A percentile compares a stretch with the other conserved stretches of the same genome.
Conservation (phyloP, 2,329 filamentous ascomycete species). For the Chrysoporthe puriensis region DNA sequence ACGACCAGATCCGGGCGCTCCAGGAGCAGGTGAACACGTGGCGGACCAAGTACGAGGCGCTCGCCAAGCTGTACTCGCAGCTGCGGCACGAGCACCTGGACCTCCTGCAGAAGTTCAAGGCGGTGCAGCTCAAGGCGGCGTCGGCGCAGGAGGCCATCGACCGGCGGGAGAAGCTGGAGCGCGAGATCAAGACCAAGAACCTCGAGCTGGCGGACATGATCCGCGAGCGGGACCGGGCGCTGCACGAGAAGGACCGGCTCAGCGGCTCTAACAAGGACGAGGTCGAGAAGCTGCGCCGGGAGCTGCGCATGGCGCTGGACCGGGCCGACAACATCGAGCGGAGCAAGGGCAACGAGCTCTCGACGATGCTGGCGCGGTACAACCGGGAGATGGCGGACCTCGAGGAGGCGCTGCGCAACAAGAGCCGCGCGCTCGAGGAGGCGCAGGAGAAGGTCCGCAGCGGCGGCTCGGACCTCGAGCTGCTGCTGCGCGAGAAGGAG, state of each 20-base stretch:
- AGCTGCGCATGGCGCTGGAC: constrained; percentile 89
- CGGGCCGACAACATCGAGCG: constrained; percentile 90
- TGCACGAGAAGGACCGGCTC: constrained; percentile 91
- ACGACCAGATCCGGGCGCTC: constrained; percentile 89
- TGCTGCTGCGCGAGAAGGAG: constrained; percentile 87
- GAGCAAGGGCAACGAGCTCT: constrained; percentile 92
- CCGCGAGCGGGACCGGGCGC: constrained; percentile 86
- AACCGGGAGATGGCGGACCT: constrained; percentile 97
- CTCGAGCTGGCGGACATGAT: constrained; percentile 99
- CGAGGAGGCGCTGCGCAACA: constrained; percentile 87
- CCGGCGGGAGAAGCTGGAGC: constrained; percentile 88
- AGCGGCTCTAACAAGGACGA: constrained; percentile 89
- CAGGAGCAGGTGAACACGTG: constrained; percentile 98
- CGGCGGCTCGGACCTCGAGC: constrained; percentile 83
- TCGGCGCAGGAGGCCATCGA: constrained; percentile 98
- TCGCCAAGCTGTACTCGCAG: constrained; percentile 97
- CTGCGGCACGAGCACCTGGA: constrained; percentile 93
- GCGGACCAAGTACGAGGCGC: constrained; percentile 93
- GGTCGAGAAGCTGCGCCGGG: constrained; percentile 89
- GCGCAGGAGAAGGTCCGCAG: constrained; percentile 77
- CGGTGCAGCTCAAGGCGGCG: constrained; percentile 92
- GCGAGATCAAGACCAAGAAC: constrained; percentile 99
- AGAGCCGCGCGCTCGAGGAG: constrained; percentile 85
- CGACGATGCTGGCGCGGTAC: constrained; percentile 91
- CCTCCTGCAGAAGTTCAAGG: constrained; percentile 93